Evolutionary conservation across 768 basidiomycete genomes (phyloP).

Genomic region (Russula virescens): DNA sequence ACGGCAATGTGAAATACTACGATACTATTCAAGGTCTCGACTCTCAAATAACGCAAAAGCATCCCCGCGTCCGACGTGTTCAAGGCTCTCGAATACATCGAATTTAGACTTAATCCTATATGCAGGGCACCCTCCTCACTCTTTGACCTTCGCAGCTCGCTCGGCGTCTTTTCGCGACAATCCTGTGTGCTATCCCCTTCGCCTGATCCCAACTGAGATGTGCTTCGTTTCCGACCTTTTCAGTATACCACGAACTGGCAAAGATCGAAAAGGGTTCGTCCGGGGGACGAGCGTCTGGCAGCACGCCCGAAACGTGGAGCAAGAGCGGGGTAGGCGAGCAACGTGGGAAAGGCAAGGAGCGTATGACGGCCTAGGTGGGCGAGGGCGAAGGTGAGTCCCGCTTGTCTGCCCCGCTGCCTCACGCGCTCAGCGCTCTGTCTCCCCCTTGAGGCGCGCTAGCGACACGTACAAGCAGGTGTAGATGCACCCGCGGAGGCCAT

Average conservation of each 20-base stretch:
- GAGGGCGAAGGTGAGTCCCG: too few relatives aligned
- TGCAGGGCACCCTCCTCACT: too few relatives aligned
- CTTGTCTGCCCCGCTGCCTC: slow-evolving; percentile 24
- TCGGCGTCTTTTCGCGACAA: too few relatives aligned
- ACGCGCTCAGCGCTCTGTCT: slow-evolving; percentile 21
- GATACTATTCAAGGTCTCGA: slow-evolving; percentile 68
- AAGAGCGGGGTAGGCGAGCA: neutral
- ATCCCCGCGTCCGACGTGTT: slow-evolving; percentile 88
- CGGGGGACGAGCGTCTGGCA: slow-evolving; percentile 21
- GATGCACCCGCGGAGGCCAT: neutral
- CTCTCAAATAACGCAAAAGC: slow-evolving; percentile 79
- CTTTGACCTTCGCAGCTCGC: too few relatives aligned
- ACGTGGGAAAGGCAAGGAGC: slow-evolving; percentile 22
- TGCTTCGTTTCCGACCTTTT: neutral
- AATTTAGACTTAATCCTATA: slow-evolving; percentile 61
- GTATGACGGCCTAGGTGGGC: neutral
- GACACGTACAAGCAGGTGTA: neutral
- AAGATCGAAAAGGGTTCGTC: slow-evolving; percentile 53
- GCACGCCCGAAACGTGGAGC: slow-evolving; percentile 24
- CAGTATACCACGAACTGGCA: slow-evolving; percentile 60
- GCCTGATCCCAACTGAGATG: too few relatives aligned
- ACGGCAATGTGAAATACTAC: neutral
- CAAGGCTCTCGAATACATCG: slow-evolving; percentile 74
- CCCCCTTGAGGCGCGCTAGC: slow-evolving; percentile 24
- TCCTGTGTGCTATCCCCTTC: too few relatives aligned